phyloP scores from a whole-genome alignment of 2,329 filamentous ascomycete species.

The Talaromyces sp. region DNA sequence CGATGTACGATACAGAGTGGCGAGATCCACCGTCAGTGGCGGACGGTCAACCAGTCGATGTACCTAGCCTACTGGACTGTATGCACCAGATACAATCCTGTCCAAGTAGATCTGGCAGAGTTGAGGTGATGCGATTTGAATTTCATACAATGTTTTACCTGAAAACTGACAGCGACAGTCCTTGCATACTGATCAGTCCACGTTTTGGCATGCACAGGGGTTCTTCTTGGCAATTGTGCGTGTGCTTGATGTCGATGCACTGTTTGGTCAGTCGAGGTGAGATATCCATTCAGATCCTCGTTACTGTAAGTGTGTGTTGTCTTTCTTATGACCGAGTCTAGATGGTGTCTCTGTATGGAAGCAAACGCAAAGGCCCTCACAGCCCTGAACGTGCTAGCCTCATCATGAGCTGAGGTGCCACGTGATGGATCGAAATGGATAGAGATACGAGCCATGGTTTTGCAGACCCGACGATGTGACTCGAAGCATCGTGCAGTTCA shows the following conservation, averaged over 20 bases:
- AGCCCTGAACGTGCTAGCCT: too few species aligned
- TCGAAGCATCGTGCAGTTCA: not conserved
- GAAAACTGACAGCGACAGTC: not conserved
- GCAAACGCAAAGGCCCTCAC: not conserved
- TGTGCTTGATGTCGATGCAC: not conserved
- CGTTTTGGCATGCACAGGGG: not conserved
- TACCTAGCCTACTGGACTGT: not conserved
- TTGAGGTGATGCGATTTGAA: not conserved
- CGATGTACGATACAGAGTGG: not conserved
- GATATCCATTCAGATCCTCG: not conserved
- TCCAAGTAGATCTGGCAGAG: not conserved
- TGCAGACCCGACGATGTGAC: not conserved
- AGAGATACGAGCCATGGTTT: slow-evolving; percentile 1
- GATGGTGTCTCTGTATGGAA: not conserved
- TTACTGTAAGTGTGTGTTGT: not conserved
- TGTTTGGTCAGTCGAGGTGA: not conserved
- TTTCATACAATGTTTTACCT: too few species aligned
- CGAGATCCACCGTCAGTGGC: not conserved
- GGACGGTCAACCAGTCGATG: not conserved
- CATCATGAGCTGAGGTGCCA: not conserved
- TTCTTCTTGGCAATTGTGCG: not conserved
- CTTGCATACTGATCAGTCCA: not conserved
- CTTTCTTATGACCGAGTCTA: not conserved
- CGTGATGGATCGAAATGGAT: not conserved
- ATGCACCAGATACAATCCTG: not conserved